Conservation (phyloP, 2,329 filamentous ascomycete genomes). For the Leptographium procerum region DNA sequence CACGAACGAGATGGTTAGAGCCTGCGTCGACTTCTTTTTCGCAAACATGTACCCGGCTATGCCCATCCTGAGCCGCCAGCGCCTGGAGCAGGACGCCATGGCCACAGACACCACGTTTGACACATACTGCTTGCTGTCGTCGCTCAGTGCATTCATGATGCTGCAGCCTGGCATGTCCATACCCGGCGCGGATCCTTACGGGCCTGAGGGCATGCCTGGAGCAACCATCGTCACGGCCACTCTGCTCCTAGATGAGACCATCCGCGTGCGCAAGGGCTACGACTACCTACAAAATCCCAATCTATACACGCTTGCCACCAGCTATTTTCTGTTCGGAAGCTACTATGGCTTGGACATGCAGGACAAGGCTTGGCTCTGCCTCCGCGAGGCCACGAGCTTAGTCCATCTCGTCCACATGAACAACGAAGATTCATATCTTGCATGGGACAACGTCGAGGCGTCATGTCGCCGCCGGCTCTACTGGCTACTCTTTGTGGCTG, state of each 20-base stretch:
- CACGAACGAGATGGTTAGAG: conserved; percentile 50
- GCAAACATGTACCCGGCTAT: conserved; percentile 52
- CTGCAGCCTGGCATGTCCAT: conserved; percentile 57
- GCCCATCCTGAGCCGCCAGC: conserved; percentile 48
- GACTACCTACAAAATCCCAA: conserved; percentile 48
- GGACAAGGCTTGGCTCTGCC: conserved; percentile 67
- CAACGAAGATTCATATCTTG: conserved; percentile 51
- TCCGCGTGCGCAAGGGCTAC: conserved; percentile 51
- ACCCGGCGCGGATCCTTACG: conserved; percentile 39
- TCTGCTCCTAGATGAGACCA: conserved; percentile 54
- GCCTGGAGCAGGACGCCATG: conserved; percentile 45
- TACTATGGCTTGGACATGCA: conserved; percentile 62
- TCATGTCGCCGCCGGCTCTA: conserved; percentile 56
- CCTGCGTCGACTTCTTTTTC: conserved; percentile 59
- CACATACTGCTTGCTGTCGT: conserved; percentile 51
- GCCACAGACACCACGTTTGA: conserved; percentile 53
- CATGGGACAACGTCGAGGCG: conserved; percentile 47
- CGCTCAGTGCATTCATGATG: conserved; percentile 57
- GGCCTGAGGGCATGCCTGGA: conserved; percentile 43
- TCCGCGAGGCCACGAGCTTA: conserved; percentile 66
- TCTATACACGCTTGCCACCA: conserved; percentile 54
- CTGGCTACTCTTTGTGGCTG: conserved; percentile 62
- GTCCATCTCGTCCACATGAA: conserved; percentile 48
- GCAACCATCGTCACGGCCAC: conserved; percentile 53
- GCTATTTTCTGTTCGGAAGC: conserved; percentile 66